Evolutionary conservation across 2,329 filamentous ascomycete species (phyloP).

Genomic region (Eutypa lata): DNA sequence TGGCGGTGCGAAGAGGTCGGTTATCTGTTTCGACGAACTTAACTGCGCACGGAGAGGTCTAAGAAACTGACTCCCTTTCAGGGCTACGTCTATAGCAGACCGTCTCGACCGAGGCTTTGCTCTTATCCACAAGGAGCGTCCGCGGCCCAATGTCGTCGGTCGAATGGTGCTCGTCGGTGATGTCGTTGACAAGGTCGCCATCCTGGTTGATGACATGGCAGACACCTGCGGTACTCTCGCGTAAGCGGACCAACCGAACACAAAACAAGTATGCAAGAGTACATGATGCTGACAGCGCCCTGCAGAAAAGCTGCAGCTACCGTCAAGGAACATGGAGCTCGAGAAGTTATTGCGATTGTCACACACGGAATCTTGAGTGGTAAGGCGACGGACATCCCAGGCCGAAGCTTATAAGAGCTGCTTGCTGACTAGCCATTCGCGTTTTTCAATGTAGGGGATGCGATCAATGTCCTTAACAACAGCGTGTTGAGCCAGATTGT

Average conservation of each 20-base stretch:
- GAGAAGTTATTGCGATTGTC: constrained; percentile 88
- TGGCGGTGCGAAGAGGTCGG: constrained; percentile 82
- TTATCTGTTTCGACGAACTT: background rate
- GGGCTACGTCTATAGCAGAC: constrained; percentile 89
- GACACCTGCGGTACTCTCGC: constrained; percentile 80
- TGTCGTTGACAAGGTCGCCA: constrained; percentile 85
- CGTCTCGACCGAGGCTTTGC: constrained; percentile 87
- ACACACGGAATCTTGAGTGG: constrained; percentile 78
- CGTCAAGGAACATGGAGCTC: constrained; percentile 81
- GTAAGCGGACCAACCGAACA: constrained; percentile 8
- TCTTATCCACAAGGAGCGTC: constrained; percentile 94
- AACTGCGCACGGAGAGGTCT: background rate
- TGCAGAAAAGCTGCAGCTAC: constrained; percentile 77
- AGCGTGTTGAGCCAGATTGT: constrained; percentile 68
- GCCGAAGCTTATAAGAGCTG: too few relatives aligned
- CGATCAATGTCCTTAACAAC: constrained; percentile 69
- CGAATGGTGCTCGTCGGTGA: constrained; percentile 96
- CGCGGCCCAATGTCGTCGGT: constrained; percentile 79
- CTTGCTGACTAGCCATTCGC: too few relatives aligned
- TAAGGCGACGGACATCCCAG: background rate
- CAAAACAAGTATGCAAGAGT: background rate
- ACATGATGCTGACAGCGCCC: constrained; percentile 39
- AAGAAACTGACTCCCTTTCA: constrained; percentile 23
- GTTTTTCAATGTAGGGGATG: constrained; percentile 42
- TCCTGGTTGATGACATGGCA: constrained; percentile 97